Base-by-base conservation (phyloP, 1,284 basidiomycete species). In the Hypsizygus ulmarius region DNA sequence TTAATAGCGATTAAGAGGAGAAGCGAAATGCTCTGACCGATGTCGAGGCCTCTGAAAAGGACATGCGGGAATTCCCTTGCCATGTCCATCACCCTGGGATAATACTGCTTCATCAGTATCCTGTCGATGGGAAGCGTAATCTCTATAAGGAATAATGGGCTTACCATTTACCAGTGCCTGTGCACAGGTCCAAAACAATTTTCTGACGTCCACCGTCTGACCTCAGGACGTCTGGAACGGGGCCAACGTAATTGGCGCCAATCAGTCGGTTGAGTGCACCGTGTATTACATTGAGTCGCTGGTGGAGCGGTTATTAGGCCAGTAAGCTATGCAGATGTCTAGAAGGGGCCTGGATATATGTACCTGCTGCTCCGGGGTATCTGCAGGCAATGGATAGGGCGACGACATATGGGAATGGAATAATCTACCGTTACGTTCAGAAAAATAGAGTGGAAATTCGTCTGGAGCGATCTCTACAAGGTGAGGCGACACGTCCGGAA, bases 161-260 rank as follows among this genome's bases (percentile, higher is more conserved):
- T 53, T 56, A 87, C 87, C 87, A 90, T 66, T 64, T 68, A 9
- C 87, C 87, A 14, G 74, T 84, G 10, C 87, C 87, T 12, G 82
- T 85, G 49, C 87, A 81, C 25, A 88, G 59, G 63, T 90, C 87
- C 33, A 90, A 69, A 36, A 74, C 82, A 49, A 74, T 70, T 58
- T 69, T 74, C 42, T 69, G 70, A 49, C 71, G 66, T 28, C 57
- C 62, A 3, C 62, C 57, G 44, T 66, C 60, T 34, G 58, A 57
- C 30, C 63, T 66, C 45, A 90, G 69, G 16, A 77, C 65, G 47
- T 81, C 69, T 21, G 56, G 55, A 29, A 87, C 77, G 25, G 84
- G 83, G 9, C 79, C 82, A 38, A 79, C 64, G 57, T 75, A 82
- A 60, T 80, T 73, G 32, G 61, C 68, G 16, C 78, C 77, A 52